Evolutionary conservation across 1,284 basidiomycete species (phyloP).

Genomic region (Omphalotus olearius): DNA sequence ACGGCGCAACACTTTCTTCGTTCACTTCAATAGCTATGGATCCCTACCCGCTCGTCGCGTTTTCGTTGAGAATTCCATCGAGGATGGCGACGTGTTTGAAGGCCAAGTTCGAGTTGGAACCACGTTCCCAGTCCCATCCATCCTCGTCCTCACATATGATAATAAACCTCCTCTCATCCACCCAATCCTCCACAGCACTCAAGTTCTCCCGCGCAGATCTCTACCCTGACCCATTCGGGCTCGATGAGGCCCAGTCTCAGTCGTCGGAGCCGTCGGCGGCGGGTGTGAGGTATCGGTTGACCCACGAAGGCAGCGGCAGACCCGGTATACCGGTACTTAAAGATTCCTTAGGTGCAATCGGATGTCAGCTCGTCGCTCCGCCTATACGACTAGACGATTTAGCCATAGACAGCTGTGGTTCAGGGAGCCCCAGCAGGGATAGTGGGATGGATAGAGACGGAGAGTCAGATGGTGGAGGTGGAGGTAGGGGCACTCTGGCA

Average conservation of each 20-base stretch:
- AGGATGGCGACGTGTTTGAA: slow-evolving; percentile 57
- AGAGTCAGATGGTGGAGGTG: too few species aligned
- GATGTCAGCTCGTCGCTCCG: slow-evolving; percentile 42
- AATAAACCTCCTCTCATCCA: slow-evolving; percentile 64
- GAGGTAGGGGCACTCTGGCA: slow-evolving; percentile 6
- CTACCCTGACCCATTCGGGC: slow-evolving; percentile 51
- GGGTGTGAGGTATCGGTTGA: not conserved
- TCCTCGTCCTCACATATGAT: slow-evolving; percentile 46
- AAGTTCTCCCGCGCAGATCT: slow-evolving; percentile 64
- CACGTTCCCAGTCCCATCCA: slow-evolving; percentile 9
- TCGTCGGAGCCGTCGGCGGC: too few species aligned
- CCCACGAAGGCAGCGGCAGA: too few species aligned
- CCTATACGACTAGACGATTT: slow-evolving; percentile 37
- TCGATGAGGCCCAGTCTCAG: not conserved
- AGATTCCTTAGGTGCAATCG: slow-evolving; percentile 55
- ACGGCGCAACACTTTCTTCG: slow-evolving; percentile 90
- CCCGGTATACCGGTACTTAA: slow-evolving; percentile 55
- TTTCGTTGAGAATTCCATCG: slow-evolving; percentile 86
- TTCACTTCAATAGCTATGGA: slow-evolving; percentile 89
- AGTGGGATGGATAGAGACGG: too few species aligned
- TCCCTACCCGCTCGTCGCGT: slow-evolving; percentile 82
- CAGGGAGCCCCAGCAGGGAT: too few species aligned
- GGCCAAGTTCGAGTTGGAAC: slow-evolving; percentile 19
- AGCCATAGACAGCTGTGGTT: too few species aligned
- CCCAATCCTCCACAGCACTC: slow-evolving; percentile 53